Base-by-base conservation (phyloP, 139 green algal genomes). In the Edaphochlamys debaryana region DNA sequence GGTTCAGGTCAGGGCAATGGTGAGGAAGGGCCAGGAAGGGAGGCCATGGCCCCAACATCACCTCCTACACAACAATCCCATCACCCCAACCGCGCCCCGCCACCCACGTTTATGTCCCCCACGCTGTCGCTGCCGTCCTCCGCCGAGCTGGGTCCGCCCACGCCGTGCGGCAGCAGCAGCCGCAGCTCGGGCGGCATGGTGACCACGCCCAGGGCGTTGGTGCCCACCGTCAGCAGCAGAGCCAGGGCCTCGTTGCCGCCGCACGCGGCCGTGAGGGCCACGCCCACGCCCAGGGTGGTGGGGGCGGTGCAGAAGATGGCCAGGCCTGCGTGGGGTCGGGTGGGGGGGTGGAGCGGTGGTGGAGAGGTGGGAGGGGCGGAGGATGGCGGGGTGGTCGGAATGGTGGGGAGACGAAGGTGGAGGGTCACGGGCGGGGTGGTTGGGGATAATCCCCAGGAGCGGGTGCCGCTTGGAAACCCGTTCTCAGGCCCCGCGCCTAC, bases 201-300 rank as follows among this genome's bases (percentile, higher is more conserved):
- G n/a, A 62, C 48, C n/a, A 81, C 77, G 38, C 89, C 91, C 52
- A 95, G 79, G 23, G 94, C 79, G 79, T 96, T 98, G 15, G 87
- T 94, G 5, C 81, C 90, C 4, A 98, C 88, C 0, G 87, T 94
- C 38, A 98, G 91, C 52, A 97, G 78, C 71, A 98, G 87, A 11
- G 95, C 95, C 30, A 98, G 74, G 0, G 91, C 94, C 54, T 89
- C 79, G 48, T 87, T 90, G 62, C 86, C 86, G 27, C 83, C 72
- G 60, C 80, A 87, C 25, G 76, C 48, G 4, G 60, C 30, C 9
- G 90, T 89, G 0, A 97, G 91, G 6, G 91, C 87, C 19, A 95
- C 90, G n/a, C 94, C 94, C 3, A 93, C 85, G 9, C 94, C 93
- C 69, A 98, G 87, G 0, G 95, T 98, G 42, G 95, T 97, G 6